Evolutionary conservation across 306 rosid species (phyloP), one percentile per base, ranked within the genome.

Genomic region (Oxytropis ochrocephala): DNA sequence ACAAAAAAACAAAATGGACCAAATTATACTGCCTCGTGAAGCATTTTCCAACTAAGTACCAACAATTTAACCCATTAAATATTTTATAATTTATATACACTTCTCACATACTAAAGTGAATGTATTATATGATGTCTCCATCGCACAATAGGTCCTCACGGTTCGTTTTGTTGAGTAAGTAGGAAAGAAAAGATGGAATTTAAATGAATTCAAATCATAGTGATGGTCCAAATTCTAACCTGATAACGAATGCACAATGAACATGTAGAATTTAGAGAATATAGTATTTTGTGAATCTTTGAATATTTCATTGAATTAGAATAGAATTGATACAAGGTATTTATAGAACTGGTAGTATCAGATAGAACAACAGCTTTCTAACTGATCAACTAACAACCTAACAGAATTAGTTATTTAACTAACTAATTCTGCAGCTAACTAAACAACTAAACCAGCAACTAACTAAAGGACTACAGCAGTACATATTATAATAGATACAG

Each of bases 81-180:
- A 21, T 46, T 32, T 39, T 48, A 14, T 27, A 54, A 17, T 54
- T 24, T 11, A 69, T 41, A 30, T 51, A 43, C 43, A 58, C 16
- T 70, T 58, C 59, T 64, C 60, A 78, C 24, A 66, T 41, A 42
- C 13, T 41, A 46, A 70, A 44, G 32, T 21, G 33, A 24, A 52
- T 21, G 46, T 14, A 79, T 30, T 66, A 12, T 59, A n/a, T n/a
- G 36, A 59, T 79, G 30, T 67, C 51, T 56, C 48, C 64, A 18
- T 47, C 35, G 6, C 13, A 42, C 12, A 16, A 47, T 14, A 62
- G 63, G 53, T 14, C 72, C 29, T 41, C 21, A 12, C 18, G 10
- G 27, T 41, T 64, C 18, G 52, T 16, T 38, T 76, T 36, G 39
- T 38, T 58, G 16, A 49, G 62, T 67, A 58, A 62, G 69, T 36